These are phyloP conservation scores for Zea luxurians DNA, from an alignment of 176 grass and related monocot species.

Conservation along the genomic window DNA sequence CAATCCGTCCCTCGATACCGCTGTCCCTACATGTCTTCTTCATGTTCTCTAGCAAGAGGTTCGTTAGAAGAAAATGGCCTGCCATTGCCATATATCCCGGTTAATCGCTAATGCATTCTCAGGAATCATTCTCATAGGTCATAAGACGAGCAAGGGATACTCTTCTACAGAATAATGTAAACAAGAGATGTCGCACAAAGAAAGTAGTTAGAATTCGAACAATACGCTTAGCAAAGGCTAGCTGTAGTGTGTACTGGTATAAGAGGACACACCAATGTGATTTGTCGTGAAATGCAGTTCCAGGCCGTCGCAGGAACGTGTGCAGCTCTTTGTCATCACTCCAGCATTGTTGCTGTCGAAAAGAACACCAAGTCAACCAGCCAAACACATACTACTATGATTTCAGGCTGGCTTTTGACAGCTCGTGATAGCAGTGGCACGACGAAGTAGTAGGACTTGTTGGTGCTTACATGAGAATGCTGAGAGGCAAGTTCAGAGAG, in stretches of 20 bases:
- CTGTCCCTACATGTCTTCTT: conserved; percentile 54
- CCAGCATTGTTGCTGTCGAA: conserved; percentile 48
- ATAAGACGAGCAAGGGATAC: neutral
- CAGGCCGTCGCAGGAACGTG: conserved; percentile 37
- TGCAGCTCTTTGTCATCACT: conserved; percentile 24
- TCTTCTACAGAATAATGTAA: neutral
- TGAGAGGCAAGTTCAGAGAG: conserved; percentile 54
- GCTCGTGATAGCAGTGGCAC: neutral
- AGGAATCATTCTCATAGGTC: neutral
- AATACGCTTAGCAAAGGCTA: too few species aligned
- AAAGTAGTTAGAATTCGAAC: neutral
- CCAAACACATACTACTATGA: neutral
- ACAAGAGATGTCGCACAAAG: neutral
- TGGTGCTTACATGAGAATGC: conserved; percentile 58
- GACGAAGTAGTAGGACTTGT: neutral
- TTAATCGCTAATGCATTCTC: neutral
- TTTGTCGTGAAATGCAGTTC: conserved; percentile 85
- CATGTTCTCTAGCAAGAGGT: conserved; percentile 81
- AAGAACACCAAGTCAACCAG: neutral
- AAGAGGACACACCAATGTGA: conserved; percentile 55
- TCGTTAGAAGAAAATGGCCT: conserved; percentile 91
- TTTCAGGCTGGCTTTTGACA: neutral
- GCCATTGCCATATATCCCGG: conserved; percentile 5
- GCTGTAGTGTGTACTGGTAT: neutral
- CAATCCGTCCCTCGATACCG: conserved; percentile 66